Evolutionary conservation across 805 yeast species (phyloP).

Genomic region (Saturnispora ahearnii): DNA sequence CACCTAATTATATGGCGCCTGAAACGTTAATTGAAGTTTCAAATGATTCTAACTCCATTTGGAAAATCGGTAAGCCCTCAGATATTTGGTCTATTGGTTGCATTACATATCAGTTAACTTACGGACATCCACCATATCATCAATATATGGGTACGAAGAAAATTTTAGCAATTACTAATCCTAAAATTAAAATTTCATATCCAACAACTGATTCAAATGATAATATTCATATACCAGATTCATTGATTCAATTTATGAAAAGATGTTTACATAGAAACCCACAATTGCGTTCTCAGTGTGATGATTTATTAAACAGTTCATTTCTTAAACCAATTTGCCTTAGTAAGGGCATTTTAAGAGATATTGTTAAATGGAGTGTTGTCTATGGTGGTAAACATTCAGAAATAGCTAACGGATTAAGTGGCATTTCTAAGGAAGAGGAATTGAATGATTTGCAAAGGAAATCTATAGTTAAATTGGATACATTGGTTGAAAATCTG

Average conservation of each 20-base stretch:
- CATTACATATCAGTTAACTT: slow-evolving; percentile 89
- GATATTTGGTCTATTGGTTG: slow-evolving; percentile 99
- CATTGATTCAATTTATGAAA: slow-evolving; percentile 58
- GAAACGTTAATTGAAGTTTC: slow-evolving; percentile 69
- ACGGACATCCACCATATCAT: slow-evolving; percentile 89
- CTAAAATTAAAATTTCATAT: slow-evolving; percentile 60
- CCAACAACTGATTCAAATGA: slow-evolving; percentile 33
- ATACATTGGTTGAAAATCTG: slow-evolving; percentile 10
- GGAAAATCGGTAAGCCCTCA: slow-evolving; percentile 90
- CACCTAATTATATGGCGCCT: slow-evolving; percentile 98
- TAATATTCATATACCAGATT: slow-evolving; percentile 20
- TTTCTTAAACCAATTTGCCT: slow-evolving; percentile 73
- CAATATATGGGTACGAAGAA: slow-evolving; percentile 67
- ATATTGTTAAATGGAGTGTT: slow-evolving; percentile 68
- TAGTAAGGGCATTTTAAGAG: slow-evolving; percentile 54
- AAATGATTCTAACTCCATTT: slow-evolving; percentile 24
- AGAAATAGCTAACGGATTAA: slow-evolving; percentile 8
- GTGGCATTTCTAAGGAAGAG: neutral
- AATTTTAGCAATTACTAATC: slow-evolving; percentile 77
- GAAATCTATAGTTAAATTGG: slow-evolving; percentile 3
- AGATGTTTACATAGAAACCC: slow-evolving; percentile 71
- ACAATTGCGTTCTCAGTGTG: slow-evolving; percentile 51
- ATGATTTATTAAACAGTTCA: slow-evolving; percentile 48
- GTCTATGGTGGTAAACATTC: slow-evolving; percentile 51
- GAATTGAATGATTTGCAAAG: slow-evolving; percentile 2